Base-by-base conservation (phyloP, 352 stramenopile genomes). In the Pythium guiyangense region DNA sequence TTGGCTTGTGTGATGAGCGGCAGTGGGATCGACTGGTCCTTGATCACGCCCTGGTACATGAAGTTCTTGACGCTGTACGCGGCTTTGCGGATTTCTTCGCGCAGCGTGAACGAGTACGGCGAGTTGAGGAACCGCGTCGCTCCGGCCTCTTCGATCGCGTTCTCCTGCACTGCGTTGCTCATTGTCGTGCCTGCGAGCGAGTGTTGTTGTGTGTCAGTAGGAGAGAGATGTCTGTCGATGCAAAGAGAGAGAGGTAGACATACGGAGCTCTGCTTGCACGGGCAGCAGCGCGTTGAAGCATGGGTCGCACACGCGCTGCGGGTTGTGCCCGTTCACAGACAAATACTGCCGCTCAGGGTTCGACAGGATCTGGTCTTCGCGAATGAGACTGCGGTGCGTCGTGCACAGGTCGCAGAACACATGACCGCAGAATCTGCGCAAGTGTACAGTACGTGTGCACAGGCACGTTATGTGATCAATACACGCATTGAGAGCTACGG, bases 41-140 rank as follows among this genome's bases (percentile, higher is more conserved):
- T 94, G 61, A 96, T 90, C 22, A 94, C 73, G 26, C 84, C 86
- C 55, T 90, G 68, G 57, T 82, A 88, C 58, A 92, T 92, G 49
- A 97, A 96, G 63, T 97, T 97, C 64, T 95, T 80, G 57, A 98
- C 74, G 60, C 90, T 96, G 70, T 97, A 96, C 9, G 90, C 88
- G 20, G 93, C 92, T 69, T 98, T 98, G 63, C 83, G 73, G 55
- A 98, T 91, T 74, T 98, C 93, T 49, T 93, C 88, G 34, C 76
- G 76, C 59, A 98, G 74, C 27, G 92, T 96, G 59, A 92, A 93
- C 54, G 85, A 92, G 71, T 92, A 94, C 6, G 84, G 84, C 48
- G 70, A 82, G 69, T 92, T 94, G 54, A 94, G 74, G 53, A 92
- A 89, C 26, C 79, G 75, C 64, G 89, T 73, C 17, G 79, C 69